Percentiles rank a stretch among this genome's conserved stretches.
Evolutionary conservation across 1,284 basidiomycete genomes (phyloP).

Genomic region (Lignosus rhinocerotis): DNA sequence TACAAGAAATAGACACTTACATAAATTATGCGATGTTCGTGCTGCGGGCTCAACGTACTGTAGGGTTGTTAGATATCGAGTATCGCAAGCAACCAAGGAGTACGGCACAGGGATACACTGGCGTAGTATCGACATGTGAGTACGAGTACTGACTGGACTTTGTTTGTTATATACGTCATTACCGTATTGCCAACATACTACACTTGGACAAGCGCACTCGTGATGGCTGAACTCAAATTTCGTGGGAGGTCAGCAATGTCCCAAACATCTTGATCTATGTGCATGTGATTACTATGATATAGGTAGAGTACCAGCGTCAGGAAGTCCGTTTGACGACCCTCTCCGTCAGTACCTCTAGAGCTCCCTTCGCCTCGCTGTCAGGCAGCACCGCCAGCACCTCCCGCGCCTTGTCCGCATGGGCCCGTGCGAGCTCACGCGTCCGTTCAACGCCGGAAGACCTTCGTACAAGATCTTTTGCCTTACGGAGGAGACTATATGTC

Average conservation of each 20-base stretch:
- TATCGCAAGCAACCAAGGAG: too few relatives aligned
- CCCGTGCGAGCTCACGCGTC: slow-evolving; percentile 75
- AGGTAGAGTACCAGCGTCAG: slow-evolving; percentile 30
- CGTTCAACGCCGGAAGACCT: slow-evolving; percentile 78
- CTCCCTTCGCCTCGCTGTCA: slow-evolving; percentile 77
- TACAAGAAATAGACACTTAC: background rate
- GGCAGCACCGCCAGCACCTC: slow-evolving; percentile 76
- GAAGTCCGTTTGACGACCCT: slow-evolving; percentile 61
- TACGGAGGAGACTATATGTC: slow-evolving; percentile 4
- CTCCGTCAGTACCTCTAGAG: slow-evolving; percentile 68
- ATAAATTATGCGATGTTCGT: background rate
- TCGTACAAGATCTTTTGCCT: slow-evolving; percentile 78
- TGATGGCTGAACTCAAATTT: slow-evolving; percentile 4
- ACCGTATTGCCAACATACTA: too few relatives aligned
- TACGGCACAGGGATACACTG: too few relatives aligned
- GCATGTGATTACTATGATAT: slow-evolving; percentile 23
- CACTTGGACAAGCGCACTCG: background rate
- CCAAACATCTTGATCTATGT: slow-evolving; percentile 9
- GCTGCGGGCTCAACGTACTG: background rate
- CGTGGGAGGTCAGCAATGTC: slow-evolving; percentile 1
- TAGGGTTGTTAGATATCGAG: too few relatives aligned
- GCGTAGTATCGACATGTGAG: too few relatives aligned
- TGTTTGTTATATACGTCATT: too few relatives aligned
- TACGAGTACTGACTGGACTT: too few relatives aligned
- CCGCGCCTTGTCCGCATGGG: slow-evolving; percentile 80